Evolutionary conservation across 2,329 filamentous ascomycete genomes (phyloP).

Genomic region (Cladobotryum protrusum): DNA sequence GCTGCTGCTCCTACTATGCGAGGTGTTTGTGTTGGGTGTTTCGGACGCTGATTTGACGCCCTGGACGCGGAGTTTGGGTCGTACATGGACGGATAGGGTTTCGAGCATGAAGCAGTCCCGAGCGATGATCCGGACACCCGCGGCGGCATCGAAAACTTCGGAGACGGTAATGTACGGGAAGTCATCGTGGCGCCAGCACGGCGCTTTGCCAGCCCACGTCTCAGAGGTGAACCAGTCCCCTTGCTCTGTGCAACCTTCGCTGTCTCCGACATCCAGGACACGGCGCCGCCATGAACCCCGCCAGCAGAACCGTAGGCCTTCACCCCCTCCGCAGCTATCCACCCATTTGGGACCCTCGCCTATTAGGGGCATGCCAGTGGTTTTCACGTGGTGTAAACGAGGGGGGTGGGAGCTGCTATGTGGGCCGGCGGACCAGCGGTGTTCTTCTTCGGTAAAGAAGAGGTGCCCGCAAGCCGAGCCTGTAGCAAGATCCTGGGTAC

Average conservation of each 20-base stretch:
- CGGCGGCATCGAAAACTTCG: conserved; percentile 37
- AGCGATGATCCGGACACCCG: conserved; percentile 40
- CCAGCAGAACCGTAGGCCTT: conserved; percentile 38
- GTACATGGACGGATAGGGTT: conserved; percentile 38
- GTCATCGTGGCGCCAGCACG: conserved; percentile 50
- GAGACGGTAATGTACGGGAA: conserved; percentile 45
- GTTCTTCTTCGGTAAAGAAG: conserved; percentile 52
- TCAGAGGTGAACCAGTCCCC: conserved; percentile 4
- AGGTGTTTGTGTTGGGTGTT: background rate
- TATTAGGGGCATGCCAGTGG: conserved; percentile 48
- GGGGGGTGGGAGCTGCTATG: conserved; percentile 36
- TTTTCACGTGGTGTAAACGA: conserved; percentile 39
- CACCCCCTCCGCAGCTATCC: conserved; percentile 40
- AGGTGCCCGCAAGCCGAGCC: conserved; percentile 30
- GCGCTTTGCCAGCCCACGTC: conserved; percentile 19
- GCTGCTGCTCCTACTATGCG: background rate
- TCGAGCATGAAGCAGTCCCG: conserved; percentile 43
- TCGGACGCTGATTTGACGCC: conserved; percentile 13
- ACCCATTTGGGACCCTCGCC: conserved; percentile 44
- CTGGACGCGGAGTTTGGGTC: conserved; percentile 31
- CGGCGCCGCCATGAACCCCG: conserved; percentile 14
- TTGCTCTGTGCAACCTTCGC: background rate
- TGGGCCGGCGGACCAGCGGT: conserved; percentile 41
- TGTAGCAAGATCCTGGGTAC: conserved; percentile 29
- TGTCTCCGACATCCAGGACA: background rate